phyloP scores from a whole-genome alignment of 306 rosid genomes.

The Glycine latifolia region DNA sequence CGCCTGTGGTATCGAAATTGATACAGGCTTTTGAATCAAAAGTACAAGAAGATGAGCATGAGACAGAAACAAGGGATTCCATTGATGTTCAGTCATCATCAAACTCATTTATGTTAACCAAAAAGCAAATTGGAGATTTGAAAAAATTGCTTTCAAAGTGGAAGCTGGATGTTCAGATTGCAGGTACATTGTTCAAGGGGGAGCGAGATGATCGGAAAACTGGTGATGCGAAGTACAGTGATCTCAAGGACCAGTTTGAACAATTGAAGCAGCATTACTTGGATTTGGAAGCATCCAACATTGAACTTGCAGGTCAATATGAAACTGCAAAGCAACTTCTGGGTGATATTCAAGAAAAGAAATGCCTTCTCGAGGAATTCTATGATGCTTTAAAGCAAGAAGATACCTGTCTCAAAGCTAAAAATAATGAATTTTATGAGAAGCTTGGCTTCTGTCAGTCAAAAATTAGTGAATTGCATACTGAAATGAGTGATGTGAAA shows the following conservation, averaged over 20 bases:
- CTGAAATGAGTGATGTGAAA: constrained; percentile 61
- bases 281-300: constrained; percentile 68
- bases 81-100: constrained; percentile 51
- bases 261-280: constrained; percentile 67
- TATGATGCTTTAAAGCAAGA: constrained; percentile 64
- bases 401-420: constrained; percentile 52
- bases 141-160: constrained; percentile 67
- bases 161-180: constrained; percentile 63
- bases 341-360: constrained; percentile 59
- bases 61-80: constrained; percentile 51
- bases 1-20: constrained; percentile 76
- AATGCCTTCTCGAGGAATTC: constrained; percentile 62
- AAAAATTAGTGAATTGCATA: constrained; percentile 63
- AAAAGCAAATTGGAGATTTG: constrained; percentile 65
- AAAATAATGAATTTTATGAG: constrained; percentile 59
- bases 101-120: constrained; percentile 57
- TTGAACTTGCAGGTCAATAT: constrained; percentile 76
- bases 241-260: constrained; percentile 63
- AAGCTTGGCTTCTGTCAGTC: constrained; percentile 66
- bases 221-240: constrained; percentile 53
- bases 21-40: constrained; percentile 91
- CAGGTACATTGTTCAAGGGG: constrained; percentile 61
- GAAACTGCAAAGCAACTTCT: constrained; percentile 71
- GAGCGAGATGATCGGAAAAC: constrained; percentile 67
- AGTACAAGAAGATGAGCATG: constrained; percentile 65